Base-by-base conservation (phyloP, 2,329 filamentous ascomycete species). In the Penicillium digitatum region DNA sequence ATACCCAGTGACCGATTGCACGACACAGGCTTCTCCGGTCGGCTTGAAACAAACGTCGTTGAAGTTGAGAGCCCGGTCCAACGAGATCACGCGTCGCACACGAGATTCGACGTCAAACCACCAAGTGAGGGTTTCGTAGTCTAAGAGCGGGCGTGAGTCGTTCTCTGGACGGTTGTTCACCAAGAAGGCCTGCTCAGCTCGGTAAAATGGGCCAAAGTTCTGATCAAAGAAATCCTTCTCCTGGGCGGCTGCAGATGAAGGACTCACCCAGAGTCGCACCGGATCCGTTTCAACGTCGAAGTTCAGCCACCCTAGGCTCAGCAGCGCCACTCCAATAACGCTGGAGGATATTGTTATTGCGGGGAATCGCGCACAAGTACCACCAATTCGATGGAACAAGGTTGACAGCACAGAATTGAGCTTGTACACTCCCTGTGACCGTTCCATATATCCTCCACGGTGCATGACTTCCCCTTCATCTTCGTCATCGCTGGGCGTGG, bases 1-100 rank as follows among this genome's bases (percentile, higher is more conserved):
- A 73, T 96, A 99, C 1, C 88, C 88, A 6, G 89, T 88, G n/a
- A 97, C 77, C 0, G 92, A 96, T 69, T 99, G 93, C 2, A 99
- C 84, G 5, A 96, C 92, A 65, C 94, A 99, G 14, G 87, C 90
- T 63, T 90, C 83, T 0, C 89, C 90, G 0, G 88, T 90, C 1
- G 95, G 95, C 70, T 96, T 96, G 76, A 95, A 93, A 76, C 94
- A 99, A 16, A 99, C 83, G 68, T 97, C 89, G 26, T 90, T 79
- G 3, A 99, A 79, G 0, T 82, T 87, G 50, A 87, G 82, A 7
- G 84, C 87, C 49, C 83, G 85, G 20, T 85, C 78, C 14, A 82
- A 69, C 3, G 91, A 90, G 69, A 87, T 87, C 53, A 95, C 81
- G 38, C 83, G 80, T 54, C 82, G 81, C 34, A 97, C 84, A 46